phyloP scores from a whole-genome alignment of 2,329 filamentous ascomycete species.

The Alternaria panax region DNA sequence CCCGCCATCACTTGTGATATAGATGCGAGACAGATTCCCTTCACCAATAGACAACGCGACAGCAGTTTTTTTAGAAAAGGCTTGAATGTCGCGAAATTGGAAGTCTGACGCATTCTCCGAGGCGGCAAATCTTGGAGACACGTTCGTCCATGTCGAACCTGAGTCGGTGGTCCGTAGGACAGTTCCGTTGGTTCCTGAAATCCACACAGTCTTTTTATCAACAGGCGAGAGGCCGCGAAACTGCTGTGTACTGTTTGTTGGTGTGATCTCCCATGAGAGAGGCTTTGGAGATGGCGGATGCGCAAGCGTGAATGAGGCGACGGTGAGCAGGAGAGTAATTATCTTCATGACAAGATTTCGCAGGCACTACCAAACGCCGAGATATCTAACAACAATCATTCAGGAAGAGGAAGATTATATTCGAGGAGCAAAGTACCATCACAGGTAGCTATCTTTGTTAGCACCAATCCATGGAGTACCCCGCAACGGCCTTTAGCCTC shows the following conservation, averaged over 20 bases:
- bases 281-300: not conserved
- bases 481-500: conserved; percentile 5
- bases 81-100: conserved; percentile 41
- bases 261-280: conserved; percentile 29
- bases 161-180: conserved; percentile 34
- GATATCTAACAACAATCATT: not conserved
- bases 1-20: conserved; percentile 32
- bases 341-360: conserved; percentile 2
- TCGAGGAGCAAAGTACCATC: not conserved
- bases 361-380: not conserved
- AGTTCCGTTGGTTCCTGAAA: conserved; percentile 38
- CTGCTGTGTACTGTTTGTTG: conserved; percentile 36
- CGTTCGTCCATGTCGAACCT: conserved; percentile 34
- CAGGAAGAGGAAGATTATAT: not conserved
- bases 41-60: conserved; percentile 37
- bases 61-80: conserved; percentile 28
- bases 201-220: conserved; percentile 28
- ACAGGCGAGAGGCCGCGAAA: conserved; percentile 38
- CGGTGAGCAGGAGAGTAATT: not conserved
- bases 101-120: conserved; percentile 30
- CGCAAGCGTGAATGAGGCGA: not conserved
- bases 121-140: conserved; percentile 26
- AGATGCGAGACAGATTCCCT: conserved; percentile 36
- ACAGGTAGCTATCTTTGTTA: not conserved
- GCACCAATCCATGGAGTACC: not conserved